Conservation (phyloP, 2,329 filamentous ascomycete species). For the Cytospora schulzeri region DNA sequence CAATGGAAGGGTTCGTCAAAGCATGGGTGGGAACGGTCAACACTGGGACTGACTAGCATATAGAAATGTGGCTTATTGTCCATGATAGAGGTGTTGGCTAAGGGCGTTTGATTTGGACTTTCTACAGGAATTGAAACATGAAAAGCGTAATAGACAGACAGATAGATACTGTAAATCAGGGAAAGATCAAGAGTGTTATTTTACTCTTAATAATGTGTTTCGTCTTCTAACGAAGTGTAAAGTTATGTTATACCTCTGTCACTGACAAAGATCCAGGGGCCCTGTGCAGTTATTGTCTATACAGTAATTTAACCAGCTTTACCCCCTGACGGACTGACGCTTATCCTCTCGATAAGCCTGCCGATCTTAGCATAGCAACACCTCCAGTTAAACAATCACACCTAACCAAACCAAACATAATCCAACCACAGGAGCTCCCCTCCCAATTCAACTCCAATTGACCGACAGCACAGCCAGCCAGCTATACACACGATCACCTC, state of each 20-base stretch:
- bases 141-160: slow-evolving; percentile 13
- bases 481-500: not conserved
- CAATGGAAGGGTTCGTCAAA: not conserved
- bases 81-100: not conserved
- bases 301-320: not conserved
- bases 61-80: not conserved
- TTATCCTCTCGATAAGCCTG: slow-evolving; percentile 23
- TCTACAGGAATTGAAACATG: not conserved
- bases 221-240: no score
- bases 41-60: no score
- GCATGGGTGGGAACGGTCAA: no score
- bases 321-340: not conserved
- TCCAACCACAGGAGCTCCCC: no score
- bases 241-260: no score
- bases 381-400: not conserved
- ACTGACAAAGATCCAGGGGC: not conserved
- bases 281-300: slow-evolving; percentile 6
- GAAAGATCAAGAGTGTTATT: no score
- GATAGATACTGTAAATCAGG: slow-evolving; percentile 11
- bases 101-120: not conserved
- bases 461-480: not conserved
- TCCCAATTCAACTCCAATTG: not conserved
- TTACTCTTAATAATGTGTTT: no score
- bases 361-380: not conserved
- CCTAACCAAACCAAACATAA: not conserved